Evolutionary conservation across 345 rosid genomes (phyloP), one percentile per base, ranked within the genome.

Genomic region (Citrus sp.): DNA sequence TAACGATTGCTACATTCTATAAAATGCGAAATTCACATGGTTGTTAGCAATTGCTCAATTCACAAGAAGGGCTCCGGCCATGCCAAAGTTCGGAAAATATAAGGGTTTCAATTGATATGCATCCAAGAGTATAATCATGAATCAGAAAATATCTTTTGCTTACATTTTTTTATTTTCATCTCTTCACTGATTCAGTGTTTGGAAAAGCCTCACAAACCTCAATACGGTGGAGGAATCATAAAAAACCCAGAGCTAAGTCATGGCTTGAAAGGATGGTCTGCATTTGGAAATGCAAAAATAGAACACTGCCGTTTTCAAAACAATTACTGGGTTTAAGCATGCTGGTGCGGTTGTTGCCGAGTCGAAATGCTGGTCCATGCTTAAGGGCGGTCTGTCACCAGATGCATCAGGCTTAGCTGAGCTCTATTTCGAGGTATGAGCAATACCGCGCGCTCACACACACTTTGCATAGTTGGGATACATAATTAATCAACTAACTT

Each of bases 341-440:
- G 94, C 90, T 12, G 97, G 96, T 63, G 84, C 84, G 0, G 77
- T 82, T 79, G 60, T 85, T n/a, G 97, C 93, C 63, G 66, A 85
- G 81, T 72, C 98, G 2, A 83, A 81, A 2, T 95, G 98, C 56
- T 95, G 98, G 98, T 89, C 97, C 69, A 93, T 94, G 94, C 90
- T 94, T 55, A 94, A 94, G 79, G 97, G 97, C 65, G 97, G 98
- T 49, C 86, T 94, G 14, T 87, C 91, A 16, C 89, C 84, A 6
- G 83, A 89, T 77, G 76, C 81, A 63, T 92, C 94, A 19, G 95
- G 92, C 19, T 82, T 76, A 8, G 93, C 92, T 24, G 80, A 88
- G 30, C 90, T 94, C 66, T 90, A 83, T 78, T 94, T 94, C 13
- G 90, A 91, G 94, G 96, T 89, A 59, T 13, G 51, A 46, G 18